Conservation (phyloP, 352 stramenopile genomes). For the Blastocystis sp. region DNA sequence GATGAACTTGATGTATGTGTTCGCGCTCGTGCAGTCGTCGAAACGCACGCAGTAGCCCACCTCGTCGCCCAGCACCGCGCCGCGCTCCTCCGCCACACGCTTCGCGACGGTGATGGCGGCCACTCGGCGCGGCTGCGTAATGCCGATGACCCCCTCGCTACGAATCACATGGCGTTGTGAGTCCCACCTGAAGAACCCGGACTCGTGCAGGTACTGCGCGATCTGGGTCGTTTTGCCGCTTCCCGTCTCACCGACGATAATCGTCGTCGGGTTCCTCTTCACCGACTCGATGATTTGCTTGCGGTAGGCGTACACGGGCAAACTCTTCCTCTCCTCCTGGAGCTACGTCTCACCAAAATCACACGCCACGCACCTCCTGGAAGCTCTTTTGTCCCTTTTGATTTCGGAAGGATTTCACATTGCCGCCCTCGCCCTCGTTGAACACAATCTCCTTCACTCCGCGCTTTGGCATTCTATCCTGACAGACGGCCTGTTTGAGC, state of each 20-base stretch:
- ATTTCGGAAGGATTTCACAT: background rate
- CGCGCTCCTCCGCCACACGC: slow-evolving; percentile 79
- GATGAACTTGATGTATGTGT: slow-evolving; percentile 90
- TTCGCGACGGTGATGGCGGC: slow-evolving; percentile 83
- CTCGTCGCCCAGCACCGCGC: slow-evolving; percentile 73
- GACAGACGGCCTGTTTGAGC: background rate
- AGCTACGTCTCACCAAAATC: background rate
- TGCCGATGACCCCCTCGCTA: slow-evolving; percentile 79
- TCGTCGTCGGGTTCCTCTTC: slow-evolving; percentile 70
- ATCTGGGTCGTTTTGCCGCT: slow-evolving; percentile 87
- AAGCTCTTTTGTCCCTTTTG: background rate
- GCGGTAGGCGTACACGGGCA: slow-evolving; percentile 15
- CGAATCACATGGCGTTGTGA: background rate
- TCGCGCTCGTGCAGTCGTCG: slow-evolving; percentile 78
- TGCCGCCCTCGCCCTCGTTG: background rate
- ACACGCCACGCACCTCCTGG: background rate
- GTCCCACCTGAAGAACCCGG: slow-evolving; percentile 22
- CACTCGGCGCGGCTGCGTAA: slow-evolving; percentile 83
- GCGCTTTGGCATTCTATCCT: background rate
- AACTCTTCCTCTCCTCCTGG: background rate
- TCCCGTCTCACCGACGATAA: slow-evolving; percentile 83
- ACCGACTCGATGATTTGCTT: slow-evolving; percentile 30
- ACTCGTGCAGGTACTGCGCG: slow-evolving; percentile 81
- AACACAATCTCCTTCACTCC: slow-evolving; percentile 40
- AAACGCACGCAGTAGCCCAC: slow-evolving; percentile 85